A percentile compares a stretch with the other conserved stretches of the same genome.
phyloP scores from a whole-genome alignment of 2,329 filamentous ascomycete species.

The Corynespora cassiicola region DNA sequence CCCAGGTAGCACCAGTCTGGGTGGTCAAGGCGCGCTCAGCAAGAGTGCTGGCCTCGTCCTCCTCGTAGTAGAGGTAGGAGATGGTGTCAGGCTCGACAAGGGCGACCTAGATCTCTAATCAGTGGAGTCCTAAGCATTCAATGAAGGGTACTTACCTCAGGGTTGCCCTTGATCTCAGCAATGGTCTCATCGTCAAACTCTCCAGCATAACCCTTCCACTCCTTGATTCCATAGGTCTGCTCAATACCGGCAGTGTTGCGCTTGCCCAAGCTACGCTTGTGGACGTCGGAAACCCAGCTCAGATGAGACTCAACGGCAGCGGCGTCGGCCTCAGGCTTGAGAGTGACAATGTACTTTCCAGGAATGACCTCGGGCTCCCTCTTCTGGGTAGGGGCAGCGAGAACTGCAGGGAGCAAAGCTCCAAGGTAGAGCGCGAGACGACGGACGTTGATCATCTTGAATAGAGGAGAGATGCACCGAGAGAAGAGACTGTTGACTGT shows the following conservation, averaged over 20 bases:
- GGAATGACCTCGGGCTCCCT: constrained; percentile 19
- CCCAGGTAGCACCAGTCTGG: constrained; percentile 27
- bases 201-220: constrained; percentile 52
- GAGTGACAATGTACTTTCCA: constrained; percentile 30
- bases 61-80: constrained; percentile 17
- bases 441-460: constrained; percentile 19
- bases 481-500: constrained; percentile 7
- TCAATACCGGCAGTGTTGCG: constrained; percentile 47
- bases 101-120: constrained; percentile 17
- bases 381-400: constrained; percentile 20
- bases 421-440: constrained; percentile 13
- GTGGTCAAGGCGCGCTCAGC: constrained; percentile 22
- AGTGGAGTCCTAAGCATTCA: too few species aligned
- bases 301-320: constrained; percentile 40
- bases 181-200: constrained; percentile 54
- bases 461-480: constrained; percentile 3
- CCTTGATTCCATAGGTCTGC: constrained; percentile 50
- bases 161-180: constrained; percentile 42
- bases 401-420: constrained; percentile 11
- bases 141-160: constrained; percentile 19
- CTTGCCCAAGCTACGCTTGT: constrained; percentile 45
- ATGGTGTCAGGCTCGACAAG: constrained; percentile 21
- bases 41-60: constrained; percentile 12
- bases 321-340: constrained; percentile 34
- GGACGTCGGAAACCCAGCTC: constrained; percentile 39